Conservation (phyloP, 139 green algal genomes). For the Auxenochlorella protothecoides region DNA sequence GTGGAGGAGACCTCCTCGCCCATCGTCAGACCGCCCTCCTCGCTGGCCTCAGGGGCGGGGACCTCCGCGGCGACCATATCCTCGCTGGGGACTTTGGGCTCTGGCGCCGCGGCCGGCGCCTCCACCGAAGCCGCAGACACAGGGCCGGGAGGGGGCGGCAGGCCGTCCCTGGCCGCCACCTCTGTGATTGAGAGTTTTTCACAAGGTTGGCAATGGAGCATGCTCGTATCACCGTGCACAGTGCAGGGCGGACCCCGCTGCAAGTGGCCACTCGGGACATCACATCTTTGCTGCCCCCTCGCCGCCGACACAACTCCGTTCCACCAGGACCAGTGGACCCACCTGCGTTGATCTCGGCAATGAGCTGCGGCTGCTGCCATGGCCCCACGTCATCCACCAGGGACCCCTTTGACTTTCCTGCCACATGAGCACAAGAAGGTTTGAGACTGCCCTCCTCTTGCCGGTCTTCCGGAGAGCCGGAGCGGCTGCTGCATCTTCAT, state of each 20-base stretch:
- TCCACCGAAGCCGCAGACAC: too few relatives aligned
- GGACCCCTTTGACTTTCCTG: slow-evolving; percentile 37
- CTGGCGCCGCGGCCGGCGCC: too few relatives aligned
- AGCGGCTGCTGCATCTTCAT: too few relatives aligned
- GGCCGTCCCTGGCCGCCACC: too few relatives aligned
- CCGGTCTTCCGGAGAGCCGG: neutral
- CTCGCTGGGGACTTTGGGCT: too few relatives aligned
- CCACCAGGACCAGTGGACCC: neutral
- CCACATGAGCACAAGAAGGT: neutral
- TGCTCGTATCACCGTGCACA: too few relatives aligned
- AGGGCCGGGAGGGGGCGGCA: too few relatives aligned
- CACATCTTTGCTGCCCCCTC: neutral
- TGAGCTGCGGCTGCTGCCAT: slow-evolving; percentile 57
- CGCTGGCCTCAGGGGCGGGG: neutral
- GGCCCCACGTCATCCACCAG: slow-evolving; percentile 74
- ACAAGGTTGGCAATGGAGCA: too few relatives aligned
- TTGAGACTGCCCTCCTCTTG: neutral
- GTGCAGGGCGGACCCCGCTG: too few relatives aligned
- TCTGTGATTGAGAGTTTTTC: too few relatives aligned
- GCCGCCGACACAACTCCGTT: neutral
- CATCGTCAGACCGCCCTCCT: neutral
- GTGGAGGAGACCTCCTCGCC: neutral
- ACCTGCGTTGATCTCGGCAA: slow-evolving; percentile 27
- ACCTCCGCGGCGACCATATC: too few relatives aligned
- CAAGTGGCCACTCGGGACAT: neutral